A percentile compares a stretch with the other conserved stretches of the same genome.
Conservation (phyloP, 83 land plant species). For the Picea abies region DNA sequence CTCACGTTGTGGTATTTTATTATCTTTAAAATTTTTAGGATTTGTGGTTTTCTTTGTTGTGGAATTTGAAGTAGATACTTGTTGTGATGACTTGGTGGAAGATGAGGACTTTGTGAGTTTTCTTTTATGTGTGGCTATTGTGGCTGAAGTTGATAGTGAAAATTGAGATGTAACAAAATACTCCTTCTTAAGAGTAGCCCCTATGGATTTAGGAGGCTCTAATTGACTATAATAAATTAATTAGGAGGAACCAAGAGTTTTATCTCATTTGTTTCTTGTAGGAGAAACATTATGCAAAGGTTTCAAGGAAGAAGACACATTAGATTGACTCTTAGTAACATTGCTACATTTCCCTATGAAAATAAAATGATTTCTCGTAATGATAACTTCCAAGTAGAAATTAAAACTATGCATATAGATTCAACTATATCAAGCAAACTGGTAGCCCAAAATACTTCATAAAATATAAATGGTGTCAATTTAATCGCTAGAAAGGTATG, state of each 20-base stretch:
- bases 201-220: neutral
- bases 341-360: too few relatives aligned
- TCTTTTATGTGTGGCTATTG: neutral
- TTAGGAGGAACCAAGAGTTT: slow-evolving; percentile 2
- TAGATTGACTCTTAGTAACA: too few relatives aligned
- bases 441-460: too few relatives aligned
- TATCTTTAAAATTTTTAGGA: neutral
- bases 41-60: neutral
- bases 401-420: too few relatives aligned
- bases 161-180: neutral
- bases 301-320: too few relatives aligned
- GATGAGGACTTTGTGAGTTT: neutral
- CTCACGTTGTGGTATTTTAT: neutral
- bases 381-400: too few relatives aligned
- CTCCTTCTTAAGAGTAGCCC: neutral
- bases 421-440: too few relatives aligned
- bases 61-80: neutral
- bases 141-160: neutral
- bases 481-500: too few relatives aligned
- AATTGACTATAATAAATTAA: neutral
- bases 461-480: too few relatives aligned
- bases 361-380: too few relatives aligned
- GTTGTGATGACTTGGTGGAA: neutral
- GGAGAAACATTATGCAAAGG: neutral
- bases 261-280: neutral